Evolutionary conservation across 1,284 basidiomycete species (phyloP).

Genomic region (Apiotrichum sp.): DNA sequence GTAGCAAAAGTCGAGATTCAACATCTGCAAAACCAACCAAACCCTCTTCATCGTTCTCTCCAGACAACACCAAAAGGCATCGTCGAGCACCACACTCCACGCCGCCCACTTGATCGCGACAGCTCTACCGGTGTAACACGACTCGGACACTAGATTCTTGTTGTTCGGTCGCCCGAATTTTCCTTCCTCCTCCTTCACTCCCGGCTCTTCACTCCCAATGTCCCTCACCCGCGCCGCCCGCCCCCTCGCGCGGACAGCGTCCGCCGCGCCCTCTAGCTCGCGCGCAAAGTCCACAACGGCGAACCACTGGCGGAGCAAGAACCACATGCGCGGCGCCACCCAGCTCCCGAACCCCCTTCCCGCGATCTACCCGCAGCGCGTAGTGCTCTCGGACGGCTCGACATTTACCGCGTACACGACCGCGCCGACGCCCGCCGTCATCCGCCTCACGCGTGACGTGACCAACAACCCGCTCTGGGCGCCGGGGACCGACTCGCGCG

Average conservation of each 20-base stretch:
- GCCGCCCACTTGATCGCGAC: too few relatives aligned
- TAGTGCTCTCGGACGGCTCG: constrained; percentile 77
- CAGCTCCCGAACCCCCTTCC: constrained; percentile 70
- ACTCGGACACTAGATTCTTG: too few relatives aligned
- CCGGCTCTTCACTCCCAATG: constrained; percentile 1
- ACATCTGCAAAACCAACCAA: too few relatives aligned
- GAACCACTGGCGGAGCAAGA: constrained; percentile 32
- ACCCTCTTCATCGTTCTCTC: too few relatives aligned
- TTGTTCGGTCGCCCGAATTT: too few relatives aligned
- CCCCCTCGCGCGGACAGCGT: constrained; percentile 6
- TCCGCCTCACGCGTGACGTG: constrained; percentile 71
- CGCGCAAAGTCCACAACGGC: constrained; percentile 18
- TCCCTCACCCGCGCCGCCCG: constrained; percentile 11
- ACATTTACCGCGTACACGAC: constrained; percentile 80
- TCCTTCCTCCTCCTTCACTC: too few relatives aligned
- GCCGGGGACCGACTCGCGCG: constrained; percentile 48
- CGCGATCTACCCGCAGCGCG: constrained; percentile 72
- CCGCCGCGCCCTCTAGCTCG: constrained; percentile 20
- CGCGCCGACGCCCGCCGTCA: constrained; percentile 62
- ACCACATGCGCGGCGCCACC: constrained; percentile 46
- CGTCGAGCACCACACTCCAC: too few relatives aligned
- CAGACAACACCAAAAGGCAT: too few relatives aligned
- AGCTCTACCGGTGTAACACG: too few relatives aligned
- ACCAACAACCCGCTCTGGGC: constrained; percentile 76
- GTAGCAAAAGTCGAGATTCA: too few relatives aligned